Evolutionary conservation across 2,329 filamentous ascomycete genomes (phyloP).

Genomic region (Fusarium sp.): DNA sequence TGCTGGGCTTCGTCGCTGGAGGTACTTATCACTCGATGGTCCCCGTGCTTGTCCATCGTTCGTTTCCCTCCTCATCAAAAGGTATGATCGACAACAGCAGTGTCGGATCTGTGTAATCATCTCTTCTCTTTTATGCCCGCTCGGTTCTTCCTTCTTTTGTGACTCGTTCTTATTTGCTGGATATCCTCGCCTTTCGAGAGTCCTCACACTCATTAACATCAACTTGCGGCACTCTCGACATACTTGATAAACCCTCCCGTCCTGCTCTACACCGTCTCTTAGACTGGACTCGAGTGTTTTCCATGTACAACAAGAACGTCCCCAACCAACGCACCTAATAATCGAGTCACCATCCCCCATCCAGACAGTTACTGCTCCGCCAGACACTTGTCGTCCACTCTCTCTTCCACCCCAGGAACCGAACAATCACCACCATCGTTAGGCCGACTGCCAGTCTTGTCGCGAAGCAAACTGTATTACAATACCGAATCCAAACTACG

Average conservation of each 20-base stretch:
- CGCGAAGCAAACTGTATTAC: conserved; percentile 42
- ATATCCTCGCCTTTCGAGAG: conserved; percentile 52
- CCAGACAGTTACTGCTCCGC: conserved; percentile 48
- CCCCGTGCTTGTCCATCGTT: conserved; percentile 57
- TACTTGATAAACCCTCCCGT: conserved; percentile 36
- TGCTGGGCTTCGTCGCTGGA: conserved; percentile 50
- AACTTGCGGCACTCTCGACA: conserved; percentile 40
- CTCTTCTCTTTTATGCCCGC: conserved; percentile 60
- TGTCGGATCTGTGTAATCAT: conserved; percentile 60
- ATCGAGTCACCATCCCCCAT: conserved; percentile 42
- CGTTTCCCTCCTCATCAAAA: conserved; percentile 50
- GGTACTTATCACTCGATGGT: conserved; percentile 62
- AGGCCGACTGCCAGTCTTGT: conserved; percentile 36
- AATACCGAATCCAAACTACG: conserved; percentile 35
- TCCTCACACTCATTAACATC: conserved; percentile 57
- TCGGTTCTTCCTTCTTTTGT: conserved; percentile 64
- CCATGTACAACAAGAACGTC: conserved; percentile 47
- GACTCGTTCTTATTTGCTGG: conserved; percentile 58
- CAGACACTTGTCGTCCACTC: conserved; percentile 60
- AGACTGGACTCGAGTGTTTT: conserved; percentile 40
- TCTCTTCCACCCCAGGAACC: conserved; percentile 41
- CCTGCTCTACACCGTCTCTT: conserved; percentile 14
- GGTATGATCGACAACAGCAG: conserved; percentile 63
- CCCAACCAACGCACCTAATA: conserved; percentile 45
- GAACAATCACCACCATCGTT: conserved; percentile 41